Percentiles rank a stretch among this genome's conserved stretches.
These are phyloP conservation scores for Calonectria hawksworthii DNA, from an alignment of 2,329 filamentous ascomycete species.

Conservation along the genomic window DNA sequence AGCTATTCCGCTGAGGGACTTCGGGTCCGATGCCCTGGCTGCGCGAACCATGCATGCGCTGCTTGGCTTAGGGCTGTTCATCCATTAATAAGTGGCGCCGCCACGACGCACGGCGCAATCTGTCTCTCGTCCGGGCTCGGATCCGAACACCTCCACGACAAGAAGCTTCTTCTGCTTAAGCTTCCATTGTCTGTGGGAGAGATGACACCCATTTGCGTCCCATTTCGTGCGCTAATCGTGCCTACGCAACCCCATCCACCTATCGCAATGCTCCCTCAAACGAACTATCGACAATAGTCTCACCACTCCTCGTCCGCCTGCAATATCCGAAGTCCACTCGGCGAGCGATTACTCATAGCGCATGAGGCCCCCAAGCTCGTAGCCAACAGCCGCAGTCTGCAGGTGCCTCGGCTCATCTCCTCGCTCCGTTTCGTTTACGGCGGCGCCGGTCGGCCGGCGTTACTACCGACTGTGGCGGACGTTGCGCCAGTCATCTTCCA, in stretches of 20 bases:
- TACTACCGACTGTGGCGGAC: slow-evolving; percentile 22
- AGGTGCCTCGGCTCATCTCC: slow-evolving; percentile 11
- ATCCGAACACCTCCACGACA: background rate
- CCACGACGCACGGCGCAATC: background rate
- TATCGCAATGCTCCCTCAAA: background rate
- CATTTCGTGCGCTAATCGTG: background rate
- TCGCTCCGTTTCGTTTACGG: background rate
- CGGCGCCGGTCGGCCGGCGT: slow-evolving; percentile 17
- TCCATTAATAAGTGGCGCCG: slow-evolving; percentile 5
- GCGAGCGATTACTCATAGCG: background rate
- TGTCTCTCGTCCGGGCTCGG: slow-evolving; percentile 23
- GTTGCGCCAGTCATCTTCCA: background rate
- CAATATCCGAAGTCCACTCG: background rate
- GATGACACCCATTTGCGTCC: background rate
- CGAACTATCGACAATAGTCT: slow-evolving; percentile 14
- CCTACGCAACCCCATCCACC: background rate
- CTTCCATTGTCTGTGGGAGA: background rate
- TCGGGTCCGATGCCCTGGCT: background rate
- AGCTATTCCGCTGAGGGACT: background rate
- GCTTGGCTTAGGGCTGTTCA: background rate
- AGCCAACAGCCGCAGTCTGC: background rate
- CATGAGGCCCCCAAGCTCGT: background rate
- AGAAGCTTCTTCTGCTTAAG: background rate
- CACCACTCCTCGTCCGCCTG: background rate
- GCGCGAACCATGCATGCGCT: background rate